Conservation (phyloP, 768 basidiomycete genomes). For the Tylopilus cervinicoccineus region DNA sequence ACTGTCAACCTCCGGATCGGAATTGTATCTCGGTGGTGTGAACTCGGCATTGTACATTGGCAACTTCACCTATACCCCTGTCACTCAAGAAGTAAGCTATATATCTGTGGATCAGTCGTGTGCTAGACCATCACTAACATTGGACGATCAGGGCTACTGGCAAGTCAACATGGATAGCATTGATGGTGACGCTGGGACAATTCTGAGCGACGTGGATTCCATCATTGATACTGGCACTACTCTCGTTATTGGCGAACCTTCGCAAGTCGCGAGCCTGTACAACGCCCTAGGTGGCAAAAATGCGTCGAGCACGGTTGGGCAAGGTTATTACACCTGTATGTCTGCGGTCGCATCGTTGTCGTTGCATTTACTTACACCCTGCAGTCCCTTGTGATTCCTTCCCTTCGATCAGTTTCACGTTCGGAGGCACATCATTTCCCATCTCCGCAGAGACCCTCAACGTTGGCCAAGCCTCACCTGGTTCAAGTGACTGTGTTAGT, state of each 20-base stretch:
- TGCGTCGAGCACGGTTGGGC: slow-evolving; percentile 14
- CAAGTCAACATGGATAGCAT: slow-evolving; percentile 15
- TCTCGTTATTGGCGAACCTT: slow-evolving; percentile 5
- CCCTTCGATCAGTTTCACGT: slow-evolving; percentile 31
- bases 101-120: background rate
- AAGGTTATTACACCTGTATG: slow-evolving; percentile 33
- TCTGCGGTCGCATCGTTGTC: slow-evolving; percentile 8
- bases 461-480: slow-evolving; percentile 28
- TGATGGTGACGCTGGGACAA: background rate
- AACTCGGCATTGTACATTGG: slow-evolving; percentile 44
- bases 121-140: background rate
- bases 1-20: slow-evolving; percentile 36
- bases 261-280: slow-evolving; percentile 19
- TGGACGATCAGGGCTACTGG: slow-evolving; percentile 14
- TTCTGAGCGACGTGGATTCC: slow-evolving; percentile 6
- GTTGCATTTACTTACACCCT: background rate
- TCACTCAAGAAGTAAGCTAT: slow-evolving; percentile 7
- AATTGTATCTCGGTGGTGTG: slow-evolving; percentile 51
- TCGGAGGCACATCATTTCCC: slow-evolving; percentile 34
- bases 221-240: slow-evolving; percentile 24
- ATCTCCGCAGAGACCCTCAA: slow-evolving; percentile 34
- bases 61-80: slow-evolving; percentile 32
- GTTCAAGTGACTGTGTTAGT: slow-evolving; percentile 30
- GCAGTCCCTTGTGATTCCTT: slow-evolving; percentile 30
- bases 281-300: slow-evolving; percentile 22